Percentiles rank a stretch among this genome's conserved stretches.
These are phyloP conservation scores for Penicillium sp. DNA, from an alignment of 2,329 filamentous ascomycete genomes.

Conservation along the genomic window DNA sequence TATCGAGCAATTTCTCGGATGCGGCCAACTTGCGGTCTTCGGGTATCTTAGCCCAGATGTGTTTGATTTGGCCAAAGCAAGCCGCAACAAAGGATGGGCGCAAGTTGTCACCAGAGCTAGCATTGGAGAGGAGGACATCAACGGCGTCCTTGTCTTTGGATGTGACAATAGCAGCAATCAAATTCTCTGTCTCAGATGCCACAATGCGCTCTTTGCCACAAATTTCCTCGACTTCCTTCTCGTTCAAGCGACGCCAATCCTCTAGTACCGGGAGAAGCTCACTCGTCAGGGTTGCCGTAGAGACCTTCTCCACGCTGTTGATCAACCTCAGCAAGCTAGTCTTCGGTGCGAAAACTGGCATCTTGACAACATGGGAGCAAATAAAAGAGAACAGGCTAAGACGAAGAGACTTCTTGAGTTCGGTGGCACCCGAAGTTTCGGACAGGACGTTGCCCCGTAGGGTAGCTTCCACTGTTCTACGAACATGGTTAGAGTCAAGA, in stretches of 20 bases:
- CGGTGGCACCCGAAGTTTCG: conserved; percentile 44
- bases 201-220: conserved; percentile 52
- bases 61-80: conserved; percentile 66
- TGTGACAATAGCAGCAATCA: conserved; percentile 53
- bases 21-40: conserved; percentile 37
- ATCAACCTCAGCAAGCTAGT: conserved; percentile 68
- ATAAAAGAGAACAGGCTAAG: conserved; percentile 68
- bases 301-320: conserved; percentile 68
- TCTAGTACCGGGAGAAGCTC: conserved; percentile 72
- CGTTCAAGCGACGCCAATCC: conserved; percentile 61
- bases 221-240: conserved; percentile 50
- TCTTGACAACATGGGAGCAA: conserved; percentile 66
- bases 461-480: conserved; percentile 58
- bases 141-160: conserved; percentile 59
- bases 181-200: conserved; percentile 49
- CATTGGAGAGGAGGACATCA: conserved; percentile 51
- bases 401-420: conserved; percentile 62
- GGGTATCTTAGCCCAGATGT: conserved; percentile 62
- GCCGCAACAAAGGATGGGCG: conserved; percentile 59
- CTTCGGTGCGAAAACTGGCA: conserved; percentile 69
- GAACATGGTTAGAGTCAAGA: conserved; percentile 71
- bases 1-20: conserved; percentile 42
- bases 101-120: conserved; percentile 44
- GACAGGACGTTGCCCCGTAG: conserved; percentile 51
- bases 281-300: conserved; percentile 69